These are phyloP conservation scores for Globisporangium acanthophoron DNA, from an alignment of 352 stramenopile genomes.

Conservation along the genomic window DNA sequence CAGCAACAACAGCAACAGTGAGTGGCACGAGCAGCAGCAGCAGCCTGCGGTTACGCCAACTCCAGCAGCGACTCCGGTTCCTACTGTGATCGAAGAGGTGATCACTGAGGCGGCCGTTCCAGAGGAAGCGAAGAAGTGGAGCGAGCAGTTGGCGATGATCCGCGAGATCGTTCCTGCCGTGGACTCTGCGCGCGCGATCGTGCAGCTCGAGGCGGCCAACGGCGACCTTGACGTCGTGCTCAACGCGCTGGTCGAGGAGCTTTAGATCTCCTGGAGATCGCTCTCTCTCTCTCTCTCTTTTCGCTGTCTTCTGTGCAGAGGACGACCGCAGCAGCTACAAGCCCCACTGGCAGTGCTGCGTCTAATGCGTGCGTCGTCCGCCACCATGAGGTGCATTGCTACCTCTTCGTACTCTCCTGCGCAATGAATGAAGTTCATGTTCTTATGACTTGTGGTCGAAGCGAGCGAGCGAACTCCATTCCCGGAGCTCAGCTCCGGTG, in stretches of 20 bases:
- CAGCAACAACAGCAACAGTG: constrained; percentile 37
- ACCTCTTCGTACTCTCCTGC: not conserved
- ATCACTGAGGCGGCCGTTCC: constrained; percentile 26
- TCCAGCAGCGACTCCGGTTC: not conserved
- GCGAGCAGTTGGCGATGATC: constrained; percentile 53
- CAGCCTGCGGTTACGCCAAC: not conserved
- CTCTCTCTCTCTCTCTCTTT: not conserved
- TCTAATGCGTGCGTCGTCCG: not conserved
- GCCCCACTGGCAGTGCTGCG: not conserved
- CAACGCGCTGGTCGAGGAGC: constrained; percentile 69
- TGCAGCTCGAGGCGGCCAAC: constrained; percentile 68
- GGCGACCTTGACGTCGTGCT: constrained; percentile 72
- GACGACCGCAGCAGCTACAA: not conserved
- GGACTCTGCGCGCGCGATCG: constrained; percentile 39
- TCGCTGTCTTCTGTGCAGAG: not conserved
- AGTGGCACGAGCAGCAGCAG: constrained; percentile 25
- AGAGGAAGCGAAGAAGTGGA: constrained; percentile 73
- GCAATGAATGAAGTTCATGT: not conserved
- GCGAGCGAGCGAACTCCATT: no score
- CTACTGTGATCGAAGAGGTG: constrained; percentile 20
- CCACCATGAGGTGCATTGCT: not conserved
- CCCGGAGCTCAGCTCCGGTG: no score
- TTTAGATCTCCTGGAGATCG: constrained; percentile 21
- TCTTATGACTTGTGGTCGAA: no score
- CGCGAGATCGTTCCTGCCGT: constrained; percentile 65